phyloP scores from a whole-genome alignment of 2,329 filamentous ascomycete genomes.

The Hypoxylon sp. region DNA sequence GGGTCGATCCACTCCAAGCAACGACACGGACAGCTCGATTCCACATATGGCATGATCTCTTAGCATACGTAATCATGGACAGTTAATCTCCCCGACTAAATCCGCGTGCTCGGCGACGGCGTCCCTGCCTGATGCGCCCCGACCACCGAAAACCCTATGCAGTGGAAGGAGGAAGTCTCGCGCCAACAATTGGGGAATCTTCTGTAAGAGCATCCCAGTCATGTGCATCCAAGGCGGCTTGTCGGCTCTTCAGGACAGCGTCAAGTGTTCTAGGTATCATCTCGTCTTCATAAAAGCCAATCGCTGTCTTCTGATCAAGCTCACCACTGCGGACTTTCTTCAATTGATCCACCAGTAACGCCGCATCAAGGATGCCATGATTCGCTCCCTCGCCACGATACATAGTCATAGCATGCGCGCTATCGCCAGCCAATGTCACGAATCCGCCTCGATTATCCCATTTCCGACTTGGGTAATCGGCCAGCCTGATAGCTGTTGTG shows the following conservation, averaged over 20 bases:
- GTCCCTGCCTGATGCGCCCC: neutral
- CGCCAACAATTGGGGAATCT: constrained; percentile 22
- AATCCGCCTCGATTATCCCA: constrained; percentile 61
- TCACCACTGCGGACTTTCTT: constrained; percentile 13
- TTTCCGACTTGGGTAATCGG: constrained; percentile 55
- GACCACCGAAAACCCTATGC: constrained; percentile 1
- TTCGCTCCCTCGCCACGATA: constrained; percentile 59
- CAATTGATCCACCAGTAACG: constrained; percentile 46
- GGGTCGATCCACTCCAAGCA: too few species aligned
- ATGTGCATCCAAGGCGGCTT: constrained; percentile 24
- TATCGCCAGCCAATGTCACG: constrained; percentile 65
- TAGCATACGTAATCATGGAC: constrained; percentile 9
- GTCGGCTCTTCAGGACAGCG: constrained; percentile 29
- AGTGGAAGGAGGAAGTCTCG: constrained; percentile 16
- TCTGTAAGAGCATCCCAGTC: constrained; percentile 30
- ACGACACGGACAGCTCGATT: neutral
- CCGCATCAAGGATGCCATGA: constrained; percentile 58
- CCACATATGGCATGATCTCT: neutral
- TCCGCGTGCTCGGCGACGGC: constrained; percentile 18
- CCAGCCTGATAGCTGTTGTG: constrained; percentile 52
- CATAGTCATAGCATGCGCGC: constrained; percentile 72
- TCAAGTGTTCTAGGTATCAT: constrained; percentile 24
- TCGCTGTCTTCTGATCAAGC: constrained; percentile 13
- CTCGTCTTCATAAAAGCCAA: constrained; percentile 26
- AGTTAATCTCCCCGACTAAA: constrained; percentile 20